A percentile compares a stretch with the other conserved stretches of the same genome.
Evolutionary conservation across 2,329 filamentous ascomycete species (phyloP).

Genomic region (Penicillium concentricum): DNA sequence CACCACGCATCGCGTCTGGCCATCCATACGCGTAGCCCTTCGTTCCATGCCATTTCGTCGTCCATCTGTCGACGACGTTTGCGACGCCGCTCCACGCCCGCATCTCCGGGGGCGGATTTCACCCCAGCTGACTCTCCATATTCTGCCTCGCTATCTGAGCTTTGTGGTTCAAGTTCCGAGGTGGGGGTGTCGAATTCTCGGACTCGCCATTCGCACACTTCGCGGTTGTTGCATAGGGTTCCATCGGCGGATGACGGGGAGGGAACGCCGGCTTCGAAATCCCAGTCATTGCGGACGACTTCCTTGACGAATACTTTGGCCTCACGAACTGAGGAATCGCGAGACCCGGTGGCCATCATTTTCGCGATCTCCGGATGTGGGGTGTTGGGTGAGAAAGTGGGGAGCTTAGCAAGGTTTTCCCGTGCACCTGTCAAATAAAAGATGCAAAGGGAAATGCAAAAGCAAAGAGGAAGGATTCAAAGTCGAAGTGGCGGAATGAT

Average conservation of each 20-base stretch:
- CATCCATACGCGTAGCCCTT: conserved; percentile 76
- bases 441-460: not conserved
- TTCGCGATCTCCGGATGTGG: conserved; percentile 10
- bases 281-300: conserved; percentile 46
- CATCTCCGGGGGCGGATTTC: conserved; percentile 40
- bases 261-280: conserved; percentile 30
- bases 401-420: conserved; percentile 14
- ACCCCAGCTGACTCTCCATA: conserved; percentile 4
- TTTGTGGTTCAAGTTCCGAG: conserved; percentile 37
- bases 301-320: conserved; percentile 43
- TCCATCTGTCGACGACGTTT: conserved; percentile 58
- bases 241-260: conserved; percentile 19
- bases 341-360: conserved; percentile 29
- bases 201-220: conserved; percentile 37
- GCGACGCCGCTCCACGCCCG: conserved; percentile 53
- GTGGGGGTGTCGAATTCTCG: conserved; percentile 39
- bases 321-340: conserved; percentile 41
- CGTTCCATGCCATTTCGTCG: conserved; percentile 73
- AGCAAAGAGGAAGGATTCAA: no score
- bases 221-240: conserved; percentile 23
- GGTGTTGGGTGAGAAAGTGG: conserved; percentile 14
- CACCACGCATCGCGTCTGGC: conserved; percentile 82
- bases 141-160: conserved; percentile 17
- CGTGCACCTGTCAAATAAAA: not conserved
- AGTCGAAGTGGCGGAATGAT: conserved; percentile 8